Evolutionary conservation across 768 basidiomycete species (phyloP).

Genomic region (Terana coerulea): DNA sequence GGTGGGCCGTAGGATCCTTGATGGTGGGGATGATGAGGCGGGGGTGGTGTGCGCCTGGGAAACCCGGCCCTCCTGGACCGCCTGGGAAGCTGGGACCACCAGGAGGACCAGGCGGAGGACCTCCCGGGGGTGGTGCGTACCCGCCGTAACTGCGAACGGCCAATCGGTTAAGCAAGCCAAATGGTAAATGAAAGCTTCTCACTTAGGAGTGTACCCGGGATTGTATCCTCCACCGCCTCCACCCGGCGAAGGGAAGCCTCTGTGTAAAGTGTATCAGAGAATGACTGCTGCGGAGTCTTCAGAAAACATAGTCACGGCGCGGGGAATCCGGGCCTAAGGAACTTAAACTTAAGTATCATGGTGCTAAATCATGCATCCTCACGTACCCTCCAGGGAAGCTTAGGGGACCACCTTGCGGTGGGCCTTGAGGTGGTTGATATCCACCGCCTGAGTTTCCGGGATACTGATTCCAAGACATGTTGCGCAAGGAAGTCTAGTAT

Average conservation of each 20-base stretch:
- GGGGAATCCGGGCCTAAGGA: constrained; percentile 9
- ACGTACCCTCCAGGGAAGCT: neutral
- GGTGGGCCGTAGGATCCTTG: constrained; percentile 12
- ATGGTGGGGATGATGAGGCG: constrained; percentile 14
- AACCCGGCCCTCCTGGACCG: too few relatives aligned
- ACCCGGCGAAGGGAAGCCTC: constrained; percentile 9
- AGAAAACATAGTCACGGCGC: constrained; percentile 16
- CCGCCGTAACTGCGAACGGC: neutral
- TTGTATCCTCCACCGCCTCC: constrained; percentile 5
- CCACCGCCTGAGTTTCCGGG: constrained; percentile 17
- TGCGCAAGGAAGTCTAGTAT: neutral
- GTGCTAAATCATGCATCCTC: neutral
- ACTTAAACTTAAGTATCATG: neutral
- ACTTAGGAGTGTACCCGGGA: constrained; percentile 17
- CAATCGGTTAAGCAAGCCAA: neutral
- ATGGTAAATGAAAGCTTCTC: neutral
- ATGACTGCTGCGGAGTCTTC: neutral
- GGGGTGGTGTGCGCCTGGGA: constrained; percentile 15
- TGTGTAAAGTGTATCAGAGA: neutral
- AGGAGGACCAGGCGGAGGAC: constrained; percentile 15
- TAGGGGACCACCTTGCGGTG: constrained; percentile 11
- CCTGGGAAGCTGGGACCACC: constrained; percentile 11
- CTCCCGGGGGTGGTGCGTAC: constrained; percentile 15
- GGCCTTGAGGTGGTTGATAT: constrained; percentile 3
- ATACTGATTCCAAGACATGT: constrained; percentile 18